A percentile compares a stretch with the other conserved stretches of the same genome.
These are phyloP conservation scores for Exophiala calicioides DNA, from an alignment of 2,329 filamentous ascomycete genomes.

Conservation along the genomic window DNA sequence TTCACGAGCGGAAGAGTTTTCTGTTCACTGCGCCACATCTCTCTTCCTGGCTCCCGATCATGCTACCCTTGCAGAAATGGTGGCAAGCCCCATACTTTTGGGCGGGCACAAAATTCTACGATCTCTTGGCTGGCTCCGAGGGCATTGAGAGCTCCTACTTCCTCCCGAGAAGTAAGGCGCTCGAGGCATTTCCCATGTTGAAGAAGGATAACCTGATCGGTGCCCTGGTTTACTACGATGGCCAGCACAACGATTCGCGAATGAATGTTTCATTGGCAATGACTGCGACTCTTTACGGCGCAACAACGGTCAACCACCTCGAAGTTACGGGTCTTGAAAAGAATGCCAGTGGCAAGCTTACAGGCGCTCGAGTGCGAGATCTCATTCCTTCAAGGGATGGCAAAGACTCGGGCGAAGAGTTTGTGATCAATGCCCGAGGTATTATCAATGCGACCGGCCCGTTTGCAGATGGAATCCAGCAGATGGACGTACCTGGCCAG, in stretches of 20 bases:
- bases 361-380: slow-evolving; percentile 73
- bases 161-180: slow-evolving; percentile 77
- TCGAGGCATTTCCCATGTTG: slow-evolving; percentile 86
- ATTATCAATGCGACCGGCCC: slow-evolving; percentile 90
- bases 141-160: slow-evolving; percentile 90
- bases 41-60: slow-evolving; percentile 77
- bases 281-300: slow-evolving; percentile 84
- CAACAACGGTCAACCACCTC: slow-evolving; percentile 79
- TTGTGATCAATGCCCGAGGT: slow-evolving; percentile 70
- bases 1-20: slow-evolving; percentile 80
- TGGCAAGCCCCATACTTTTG: slow-evolving; percentile 80
- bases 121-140: slow-evolving; percentile 80
- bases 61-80: slow-evolving; percentile 79
- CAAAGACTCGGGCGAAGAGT: slow-evolving; percentile 58
- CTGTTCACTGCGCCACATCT: slow-evolving; percentile 80
- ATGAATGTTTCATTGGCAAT: slow-evolving; percentile 90
- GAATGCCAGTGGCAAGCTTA: slow-evolving; percentile 69
- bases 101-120: slow-evolving; percentile 75
- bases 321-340: slow-evolving; percentile 78
- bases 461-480: slow-evolving; percentile 80
- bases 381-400: slow-evolving; percentile 67
- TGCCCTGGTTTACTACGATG: slow-evolving; percentile 87
- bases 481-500: slow-evolving; percentile 73
- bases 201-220: slow-evolving; percentile 77
- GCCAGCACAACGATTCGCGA: slow-evolving; percentile 85